Evolutionary conservation across 176 grass and related monocot species (phyloP).

Genomic region (Canna indica): DNA sequence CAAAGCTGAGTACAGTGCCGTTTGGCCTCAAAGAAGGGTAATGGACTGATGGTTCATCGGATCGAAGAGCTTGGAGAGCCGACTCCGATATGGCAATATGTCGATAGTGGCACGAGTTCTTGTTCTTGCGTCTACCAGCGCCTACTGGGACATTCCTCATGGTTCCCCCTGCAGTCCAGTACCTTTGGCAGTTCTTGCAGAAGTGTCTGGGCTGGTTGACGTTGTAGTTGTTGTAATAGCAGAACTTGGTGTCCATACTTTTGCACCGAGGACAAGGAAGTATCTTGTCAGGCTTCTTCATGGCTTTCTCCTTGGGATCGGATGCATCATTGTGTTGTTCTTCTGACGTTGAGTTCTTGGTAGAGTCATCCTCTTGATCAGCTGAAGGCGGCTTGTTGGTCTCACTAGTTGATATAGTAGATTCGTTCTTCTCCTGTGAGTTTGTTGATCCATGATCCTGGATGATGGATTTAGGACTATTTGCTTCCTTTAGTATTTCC

Average conservation of each 20-base stretch:
- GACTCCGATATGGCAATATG: background rate
- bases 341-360: background rate
- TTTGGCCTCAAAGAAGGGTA: background rate
- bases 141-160: constrained; percentile 23
- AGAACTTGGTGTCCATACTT: constrained; percentile 24
- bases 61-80: background rate
- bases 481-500: background rate
- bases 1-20: constrained; percentile 16
- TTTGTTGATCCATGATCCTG: background rate
- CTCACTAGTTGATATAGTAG: background rate
- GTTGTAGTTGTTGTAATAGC: constrained; percentile 25
- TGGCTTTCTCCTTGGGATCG: background rate
- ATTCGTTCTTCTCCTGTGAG: constrained; percentile 2
- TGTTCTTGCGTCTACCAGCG: constrained; percentile 22
- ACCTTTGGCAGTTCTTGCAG: constrained; percentile 24
- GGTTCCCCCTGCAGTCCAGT: constrained; percentile 22
- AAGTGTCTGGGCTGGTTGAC: constrained; percentile 22
- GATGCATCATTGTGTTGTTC: background rate
- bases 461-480: background rate
- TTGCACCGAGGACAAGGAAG: constrained; percentile 16
- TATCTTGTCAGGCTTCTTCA: constrained; percentile 24
- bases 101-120: background rate
- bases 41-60: background rate
- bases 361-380: background rate
- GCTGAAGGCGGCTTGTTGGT: too few relatives aligned